phyloP scores from a whole-genome alignment of 2,329 filamentous ascomycete genomes.

The Daldinia sp. region DNA sequence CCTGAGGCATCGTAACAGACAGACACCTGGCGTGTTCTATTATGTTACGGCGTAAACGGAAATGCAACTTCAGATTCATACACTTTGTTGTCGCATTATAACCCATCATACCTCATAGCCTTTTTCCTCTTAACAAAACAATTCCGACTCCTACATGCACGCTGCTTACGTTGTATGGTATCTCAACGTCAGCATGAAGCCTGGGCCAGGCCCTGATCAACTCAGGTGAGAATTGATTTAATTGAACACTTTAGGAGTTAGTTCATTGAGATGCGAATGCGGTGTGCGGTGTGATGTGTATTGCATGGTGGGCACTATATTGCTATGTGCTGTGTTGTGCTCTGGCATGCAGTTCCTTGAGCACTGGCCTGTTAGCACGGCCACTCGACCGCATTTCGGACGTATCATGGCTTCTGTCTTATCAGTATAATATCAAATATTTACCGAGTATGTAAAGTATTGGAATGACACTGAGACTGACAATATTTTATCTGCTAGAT shows the following conservation, averaged over 20 bases:
- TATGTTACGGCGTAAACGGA: slow-evolving; percentile 42
- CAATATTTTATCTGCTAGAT: slow-evolving; percentile 40
- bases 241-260: slow-evolving; percentile 10
- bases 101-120: slow-evolving; percentile 23
- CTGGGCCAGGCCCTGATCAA: slow-evolving; percentile 41
- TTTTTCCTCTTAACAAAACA: slow-evolving; percentile 21
- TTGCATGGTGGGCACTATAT: slow-evolving; percentile 9
- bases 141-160: slow-evolving; percentile 28
- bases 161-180: slow-evolving; percentile 32
- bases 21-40: slow-evolving; percentile 22
- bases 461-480: slow-evolving; percentile 45
- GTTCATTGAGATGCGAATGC: slow-evolving; percentile 22
- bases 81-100: slow-evolving; percentile 34
- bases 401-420: slow-evolving; percentile 21
- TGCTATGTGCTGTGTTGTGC: slow-evolving; percentile 21
- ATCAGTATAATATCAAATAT: slow-evolving; percentile 30
- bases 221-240: slow-evolving; percentile 40
- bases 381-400: slow-evolving; percentile 20
- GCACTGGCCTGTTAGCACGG: slow-evolving; percentile 38
- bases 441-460: slow-evolving; percentile 10
- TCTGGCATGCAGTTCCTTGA: slow-evolving; percentile 35
- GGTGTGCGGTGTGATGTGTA: slow-evolving; percentile 13
- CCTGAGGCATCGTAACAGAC: neutral
- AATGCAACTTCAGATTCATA: slow-evolving; percentile 35
- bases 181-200: slow-evolving; percentile 41